Conservation (phyloP, 1,139 yeast genomes). For the Yarrowia galli region DNA sequence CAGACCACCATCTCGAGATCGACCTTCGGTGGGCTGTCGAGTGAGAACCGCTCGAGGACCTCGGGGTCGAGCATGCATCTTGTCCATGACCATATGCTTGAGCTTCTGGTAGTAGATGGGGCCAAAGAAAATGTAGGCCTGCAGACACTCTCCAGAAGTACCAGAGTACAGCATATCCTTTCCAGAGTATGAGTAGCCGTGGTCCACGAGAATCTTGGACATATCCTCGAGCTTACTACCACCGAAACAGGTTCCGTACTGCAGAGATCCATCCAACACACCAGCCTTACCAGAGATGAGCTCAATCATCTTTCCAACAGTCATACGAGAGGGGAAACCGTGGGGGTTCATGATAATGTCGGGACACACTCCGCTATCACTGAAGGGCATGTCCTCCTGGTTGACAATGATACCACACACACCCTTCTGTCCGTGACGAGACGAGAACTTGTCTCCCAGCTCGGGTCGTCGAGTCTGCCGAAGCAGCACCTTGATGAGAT, state of each 20-base stretch:
- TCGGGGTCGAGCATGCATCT: conserved; percentile 99
- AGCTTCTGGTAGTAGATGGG: conserved; percentile 97
- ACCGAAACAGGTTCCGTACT: conserved; percentile 98
- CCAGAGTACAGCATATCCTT: conserved; percentile 99
- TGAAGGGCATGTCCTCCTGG: conserved; percentile 95
- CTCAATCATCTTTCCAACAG: conserved; percentile 98
- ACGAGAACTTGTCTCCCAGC: conserved; percentile 95
- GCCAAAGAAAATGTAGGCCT: conserved; percentile 97
- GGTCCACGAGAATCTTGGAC: conserved; percentile 89
- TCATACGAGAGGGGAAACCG: conserved; percentile 99
- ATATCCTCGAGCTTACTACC: conserved; percentile 95
- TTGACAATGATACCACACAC: conserved; percentile 97
- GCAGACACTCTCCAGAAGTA: conserved; percentile 95
- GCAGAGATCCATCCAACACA: conserved; percentile 86
- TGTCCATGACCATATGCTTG: conserved; percentile 98
- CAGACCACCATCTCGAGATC: conserved; percentile 98
- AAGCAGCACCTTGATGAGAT: conserved; percentile 85
- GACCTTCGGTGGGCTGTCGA: conserved; percentile 98
- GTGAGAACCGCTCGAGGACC: conserved; percentile 99
- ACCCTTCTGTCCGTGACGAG: conserved; percentile 98
- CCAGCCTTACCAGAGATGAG: conserved; percentile 97
- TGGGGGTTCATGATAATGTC: conserved; percentile 99
- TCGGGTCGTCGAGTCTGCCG: conserved; percentile 98
- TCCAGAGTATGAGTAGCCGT: conserved; percentile 94
- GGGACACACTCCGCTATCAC: conserved; percentile 87